A percentile compares a stretch with the other conserved stretches of the same genome.
phyloP scores from a whole-genome alignment of 176 grass and related monocot species.

The Saccharum officinarum region DNA sequence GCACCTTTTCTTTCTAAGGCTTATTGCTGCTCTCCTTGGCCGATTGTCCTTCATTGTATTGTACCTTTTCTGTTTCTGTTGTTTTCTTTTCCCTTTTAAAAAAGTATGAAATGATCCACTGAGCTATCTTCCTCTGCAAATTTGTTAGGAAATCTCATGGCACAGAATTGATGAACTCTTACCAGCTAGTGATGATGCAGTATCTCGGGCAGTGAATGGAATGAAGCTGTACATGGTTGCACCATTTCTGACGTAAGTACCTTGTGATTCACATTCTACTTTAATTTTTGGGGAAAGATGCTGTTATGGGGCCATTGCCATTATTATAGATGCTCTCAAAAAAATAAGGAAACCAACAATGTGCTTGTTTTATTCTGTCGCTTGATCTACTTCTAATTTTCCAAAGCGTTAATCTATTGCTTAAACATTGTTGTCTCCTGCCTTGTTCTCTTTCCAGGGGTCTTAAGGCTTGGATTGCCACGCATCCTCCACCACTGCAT shows the following conservation, averaged over 20 bases:
- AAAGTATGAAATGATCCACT: constrained; percentile 22
- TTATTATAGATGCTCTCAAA: neutral
- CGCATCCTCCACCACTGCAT: constrained; percentile 45
- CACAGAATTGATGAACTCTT: constrained; percentile 88
- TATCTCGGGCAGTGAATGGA: constrained; percentile 84
- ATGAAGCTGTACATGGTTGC: constrained; percentile 98
- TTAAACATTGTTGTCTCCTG: constrained; percentile 20
- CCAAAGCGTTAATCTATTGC: neutral
- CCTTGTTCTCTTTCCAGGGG: constrained; percentile 31
- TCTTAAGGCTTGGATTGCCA: constrained; percentile 74
- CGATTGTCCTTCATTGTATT: neutral
- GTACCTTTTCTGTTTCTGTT: neutral
- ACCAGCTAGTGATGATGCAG: constrained; percentile 75
- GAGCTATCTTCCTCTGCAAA: constrained; percentile 17
- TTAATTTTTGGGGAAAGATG: neutral
- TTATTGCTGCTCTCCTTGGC: neutral
- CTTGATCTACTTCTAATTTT: neutral
- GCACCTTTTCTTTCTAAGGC: neutral
- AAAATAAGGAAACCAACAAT: neutral
- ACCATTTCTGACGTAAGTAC: constrained; percentile 84
- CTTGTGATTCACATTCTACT: neutral
- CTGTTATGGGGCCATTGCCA: neutral
- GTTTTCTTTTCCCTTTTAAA: neutral
- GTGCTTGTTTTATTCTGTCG: neutral
- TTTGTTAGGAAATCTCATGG: constrained; percentile 89